Evolutionary conservation across 495 filamentous ascomycete species (phyloP).

Genomic region (Letharia columbiana): DNA sequence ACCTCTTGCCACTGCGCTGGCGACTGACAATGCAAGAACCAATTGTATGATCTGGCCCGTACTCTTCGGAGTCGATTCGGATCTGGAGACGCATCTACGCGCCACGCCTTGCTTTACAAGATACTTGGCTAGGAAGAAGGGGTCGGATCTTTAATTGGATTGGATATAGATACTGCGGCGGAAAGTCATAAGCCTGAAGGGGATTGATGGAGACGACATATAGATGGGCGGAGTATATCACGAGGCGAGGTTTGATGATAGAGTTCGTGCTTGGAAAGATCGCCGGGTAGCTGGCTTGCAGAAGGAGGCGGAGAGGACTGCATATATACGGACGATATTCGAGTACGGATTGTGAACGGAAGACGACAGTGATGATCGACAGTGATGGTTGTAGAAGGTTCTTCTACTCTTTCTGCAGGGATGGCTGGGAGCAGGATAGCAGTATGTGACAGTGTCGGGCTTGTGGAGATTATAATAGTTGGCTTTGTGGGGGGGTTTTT

Average conservation of each 20-base stretch:
- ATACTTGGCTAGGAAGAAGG: not conserved
- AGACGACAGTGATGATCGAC: not conserved
- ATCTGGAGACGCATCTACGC: not conserved
- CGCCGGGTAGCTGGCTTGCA: not conserved
- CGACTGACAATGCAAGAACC: not conserved
- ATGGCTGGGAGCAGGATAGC: not conserved
- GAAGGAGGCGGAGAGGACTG: not conserved
- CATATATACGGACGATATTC: not conserved
- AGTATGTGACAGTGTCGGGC: not conserved
- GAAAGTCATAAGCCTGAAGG: not conserved
- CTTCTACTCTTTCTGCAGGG: not conserved
- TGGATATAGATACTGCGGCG: not conserved
- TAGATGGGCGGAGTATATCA: not conserved
- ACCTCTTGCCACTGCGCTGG: not conserved
- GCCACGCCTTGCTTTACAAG: not conserved
- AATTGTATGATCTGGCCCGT: not conserved
- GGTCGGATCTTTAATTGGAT: not conserved
- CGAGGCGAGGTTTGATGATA: not conserved
- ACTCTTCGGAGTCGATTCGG: not conserved
- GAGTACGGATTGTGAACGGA: not conserved
- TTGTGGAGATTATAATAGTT: not conserved
- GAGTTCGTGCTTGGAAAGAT: not conserved
- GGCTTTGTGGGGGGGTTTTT: not conserved
- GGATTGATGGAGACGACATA: too few relatives aligned
- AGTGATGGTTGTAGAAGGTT: not conserved